Percentiles rank a stretch among this genome's conserved stretches.
These are phyloP conservation scores for Serendipita sp. DNA, from an alignment of 768 basidiomycete genomes.

Conservation along the genomic window DNA sequence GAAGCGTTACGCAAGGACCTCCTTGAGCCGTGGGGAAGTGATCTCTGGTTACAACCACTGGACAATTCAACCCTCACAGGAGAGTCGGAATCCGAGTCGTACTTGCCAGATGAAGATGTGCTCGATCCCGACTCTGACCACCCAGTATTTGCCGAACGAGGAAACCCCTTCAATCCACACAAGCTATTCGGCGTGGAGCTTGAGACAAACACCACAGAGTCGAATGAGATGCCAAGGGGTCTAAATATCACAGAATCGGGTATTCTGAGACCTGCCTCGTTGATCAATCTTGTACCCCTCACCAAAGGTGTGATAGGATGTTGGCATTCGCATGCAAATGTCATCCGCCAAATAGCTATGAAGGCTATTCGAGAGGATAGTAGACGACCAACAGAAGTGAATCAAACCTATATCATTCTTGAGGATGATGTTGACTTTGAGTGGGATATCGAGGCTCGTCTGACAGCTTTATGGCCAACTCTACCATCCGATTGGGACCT, in stretches of 20 bases:
- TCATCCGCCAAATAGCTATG: constrained; percentile 30
- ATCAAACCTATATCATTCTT: constrained; percentile 37
- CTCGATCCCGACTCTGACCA: constrained; percentile 7
- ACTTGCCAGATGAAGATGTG: constrained; percentile 5
- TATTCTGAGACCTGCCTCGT: constrained; percentile 17
- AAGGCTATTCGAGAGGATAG: constrained; percentile 17
- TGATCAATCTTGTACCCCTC: constrained; percentile 17
- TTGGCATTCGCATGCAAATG: constrained; percentile 51
- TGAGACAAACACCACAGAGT: constrained; percentile 23
- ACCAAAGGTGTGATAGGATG: constrained; percentile 49
- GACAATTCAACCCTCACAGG: background rate
- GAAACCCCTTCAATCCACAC: constrained; percentile 27
- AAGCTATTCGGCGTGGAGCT: constrained; percentile 17
- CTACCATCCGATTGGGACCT: constrained; percentile 57
- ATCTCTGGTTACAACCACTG: constrained; percentile 4
- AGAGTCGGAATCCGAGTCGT: background rate
- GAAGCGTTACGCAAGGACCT: background rate
- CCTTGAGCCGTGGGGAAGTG: background rate
- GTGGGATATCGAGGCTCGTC: constrained; percentile 32
- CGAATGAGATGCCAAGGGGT: constrained; percentile 9
- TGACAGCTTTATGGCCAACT: constrained; percentile 22
- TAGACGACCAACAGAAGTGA: constrained; percentile 1
- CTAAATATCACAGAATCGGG: constrained; percentile 28
- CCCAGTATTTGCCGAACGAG: background rate
- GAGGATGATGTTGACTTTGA: constrained; percentile 78